Percentiles rank a stretch among this genome's conserved stretches.
Conservation (phyloP, 2,329 filamentous ascomycete genomes). For the Xylaria sp. region DNA sequence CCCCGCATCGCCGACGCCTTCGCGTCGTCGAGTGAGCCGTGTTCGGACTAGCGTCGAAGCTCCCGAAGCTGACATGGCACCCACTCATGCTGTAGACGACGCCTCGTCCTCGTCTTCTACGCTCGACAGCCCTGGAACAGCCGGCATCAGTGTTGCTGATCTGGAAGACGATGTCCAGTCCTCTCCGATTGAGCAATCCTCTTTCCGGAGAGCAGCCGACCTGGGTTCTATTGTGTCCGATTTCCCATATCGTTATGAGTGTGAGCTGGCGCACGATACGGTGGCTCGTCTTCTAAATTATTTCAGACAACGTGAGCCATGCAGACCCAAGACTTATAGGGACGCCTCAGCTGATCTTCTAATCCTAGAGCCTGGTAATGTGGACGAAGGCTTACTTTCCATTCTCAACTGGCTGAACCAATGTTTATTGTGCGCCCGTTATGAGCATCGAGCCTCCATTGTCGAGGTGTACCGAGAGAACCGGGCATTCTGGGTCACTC, state of each 20-base stretch:
- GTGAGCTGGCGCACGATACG: conserved; percentile 46
- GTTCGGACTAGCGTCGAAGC: conserved; percentile 61
- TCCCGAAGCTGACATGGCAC: conserved; percentile 54
- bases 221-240: conserved; percentile 43
- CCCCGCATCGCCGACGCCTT: conserved; percentile 55
- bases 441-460: conserved; percentile 51
- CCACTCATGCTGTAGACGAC: conserved; percentile 43
- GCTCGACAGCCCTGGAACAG: conserved; percentile 58
- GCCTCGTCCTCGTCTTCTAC: conserved; percentile 54
- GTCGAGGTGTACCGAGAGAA: conserved; percentile 59
- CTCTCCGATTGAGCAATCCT: conserved; percentile 51
- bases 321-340: neutral
- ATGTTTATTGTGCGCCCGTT: conserved; percentile 57
- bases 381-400: conserved; percentile 57
- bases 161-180: conserved; percentile 49
- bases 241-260: conserved; percentile 48
- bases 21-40: conserved; percentile 43
- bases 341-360: conserved; percentile 34
- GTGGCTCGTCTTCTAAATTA: conserved; percentile 44
- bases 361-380: conserved; percentile 54
- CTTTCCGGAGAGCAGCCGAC: conserved; percentile 31
- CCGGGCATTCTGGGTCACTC: conserved; percentile 61
- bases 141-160: conserved; percentile 55
- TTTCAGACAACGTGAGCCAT: conserved; percentile 47
- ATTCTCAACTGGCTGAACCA: conserved; percentile 63